phyloP scores from a whole-genome alignment of 805 yeast genomes.

The Starmerella stellata region DNA sequence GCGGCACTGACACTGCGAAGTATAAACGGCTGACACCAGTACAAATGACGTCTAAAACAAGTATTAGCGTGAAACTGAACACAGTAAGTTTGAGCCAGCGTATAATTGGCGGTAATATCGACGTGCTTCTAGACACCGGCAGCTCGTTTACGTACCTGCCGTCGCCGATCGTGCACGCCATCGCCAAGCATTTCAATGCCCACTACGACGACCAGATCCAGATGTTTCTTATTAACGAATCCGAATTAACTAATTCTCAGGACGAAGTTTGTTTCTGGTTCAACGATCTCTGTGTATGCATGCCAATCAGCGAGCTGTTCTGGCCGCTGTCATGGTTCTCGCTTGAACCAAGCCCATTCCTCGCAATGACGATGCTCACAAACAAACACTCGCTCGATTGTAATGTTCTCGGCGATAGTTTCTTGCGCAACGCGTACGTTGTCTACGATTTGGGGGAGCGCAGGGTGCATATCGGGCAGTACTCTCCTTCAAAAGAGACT shows the following conservation, averaged over 20 bases:
- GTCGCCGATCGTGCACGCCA: constrained; percentile 17
- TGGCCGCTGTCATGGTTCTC: constrained; percentile 21
- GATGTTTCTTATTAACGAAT: constrained; percentile 29
- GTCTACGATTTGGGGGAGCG: constrained; percentile 39
- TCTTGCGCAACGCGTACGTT: constrained; percentile 38
- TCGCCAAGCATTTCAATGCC: constrained; percentile 27
- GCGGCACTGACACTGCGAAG: constrained; percentile 52
- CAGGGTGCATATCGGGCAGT: constrained; percentile 31
- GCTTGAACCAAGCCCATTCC: constrained; percentile 14
- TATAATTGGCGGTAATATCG: constrained; percentile 1
- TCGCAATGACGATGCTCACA: constrained; percentile 19
- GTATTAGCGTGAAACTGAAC: constrained; percentile 16
- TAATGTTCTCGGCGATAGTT: constrained; percentile 38
- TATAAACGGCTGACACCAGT: constrained; percentile 35
- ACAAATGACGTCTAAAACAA: constrained; percentile 22
- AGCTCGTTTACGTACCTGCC: constrained; percentile 38
- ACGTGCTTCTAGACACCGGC: constrained; percentile 40
- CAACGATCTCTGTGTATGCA: constrained; percentile 32
- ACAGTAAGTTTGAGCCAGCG: constrained; percentile 9
- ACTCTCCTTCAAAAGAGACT: constrained; percentile 6
- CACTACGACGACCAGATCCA: constrained; percentile 25
- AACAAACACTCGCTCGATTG: constrained; percentile 19
- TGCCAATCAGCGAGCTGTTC: constrained; percentile 27
- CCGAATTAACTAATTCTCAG: constrained; percentile 10
- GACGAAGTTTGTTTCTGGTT: constrained; percentile 30